Evolutionary conservation across 1,284 basidiomycete species (phyloP), one percentile per base, ranked within the genome.

Genomic region (Testicularia cyperi): DNA sequence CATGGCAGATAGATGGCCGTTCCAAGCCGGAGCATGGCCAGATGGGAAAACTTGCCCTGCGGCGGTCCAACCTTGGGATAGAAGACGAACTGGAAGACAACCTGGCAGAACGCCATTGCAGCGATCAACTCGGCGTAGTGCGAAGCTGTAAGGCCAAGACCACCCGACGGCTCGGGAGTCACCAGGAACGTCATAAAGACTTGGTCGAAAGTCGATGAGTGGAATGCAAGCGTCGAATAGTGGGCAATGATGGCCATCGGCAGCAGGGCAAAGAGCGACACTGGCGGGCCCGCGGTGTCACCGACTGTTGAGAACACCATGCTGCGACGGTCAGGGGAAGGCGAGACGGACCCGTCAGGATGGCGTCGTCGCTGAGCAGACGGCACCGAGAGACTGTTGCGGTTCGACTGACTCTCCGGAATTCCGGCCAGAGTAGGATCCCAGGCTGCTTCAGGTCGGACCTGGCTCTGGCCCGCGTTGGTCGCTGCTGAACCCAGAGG

Each of bases 31-130:
- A 77, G 38, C 72, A 77, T 75, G 12, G 71, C 60, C 21, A 77
- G 48, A 38, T 77, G 74, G 25, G 70, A 67, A 3, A 74, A 44
- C 27, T 51, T 55, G 21, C 75, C 75, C 14, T 69, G 61, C 6
- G 51, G 55, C 26, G 57, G 44, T 27, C 49, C 65, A 14, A 83
- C 85, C 73, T 77, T 88, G 83, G 89, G 88, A 80, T 91, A 92
- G 24, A 72, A 54, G 21, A 61, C 47, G 48, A 73, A 73, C 28
- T 73, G 70, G 40, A 71, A 73, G 8, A 65, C 41, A 5, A 73
- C 27, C 47, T 73, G 68, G 36, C 62, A 70, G 22, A 72, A 61
- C 15, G 64, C 68, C 74, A 71, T 70, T 4, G 70, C 68, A n/a
- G 73, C 63, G 39, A 77, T 77, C 19, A 77, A 43, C 31, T 73